A percentile compares a stretch with the other conserved stretches of the same genome.
phyloP scores from a whole-genome alignment of 2,329 filamentous ascomycete genomes.

The Cercospora sp. region DNA sequence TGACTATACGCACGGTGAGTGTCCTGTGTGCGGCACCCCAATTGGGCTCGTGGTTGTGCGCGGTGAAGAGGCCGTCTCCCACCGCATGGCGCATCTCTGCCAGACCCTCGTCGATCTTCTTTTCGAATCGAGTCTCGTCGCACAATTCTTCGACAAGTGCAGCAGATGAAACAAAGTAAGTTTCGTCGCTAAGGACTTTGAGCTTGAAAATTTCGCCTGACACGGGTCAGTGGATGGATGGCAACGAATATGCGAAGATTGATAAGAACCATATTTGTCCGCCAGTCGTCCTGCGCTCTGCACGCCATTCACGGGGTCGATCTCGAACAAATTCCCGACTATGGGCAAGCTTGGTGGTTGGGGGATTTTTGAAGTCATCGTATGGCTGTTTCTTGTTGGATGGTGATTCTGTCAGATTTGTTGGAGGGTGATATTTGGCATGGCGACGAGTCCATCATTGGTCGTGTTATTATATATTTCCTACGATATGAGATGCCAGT shows the following conservation, averaged over 20 bases:
- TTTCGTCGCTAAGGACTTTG: constrained; percentile 14
- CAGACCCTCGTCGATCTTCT: constrained; percentile 55
- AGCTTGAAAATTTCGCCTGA: constrained; percentile 21
- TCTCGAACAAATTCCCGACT: constrained; percentile 63
- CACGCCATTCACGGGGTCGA: constrained; percentile 59
- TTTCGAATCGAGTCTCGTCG: constrained; percentile 54
- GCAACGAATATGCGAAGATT: no score
- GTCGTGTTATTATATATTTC: not conserved
- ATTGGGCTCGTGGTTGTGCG: constrained; percentile 41
- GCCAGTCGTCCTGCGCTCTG: constrained; percentile 55
- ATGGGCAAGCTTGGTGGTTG: constrained; percentile 63
- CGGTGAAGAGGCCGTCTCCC: constrained; percentile 44
- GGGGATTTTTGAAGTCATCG: constrained; percentile 50
- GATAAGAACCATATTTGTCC: no score
- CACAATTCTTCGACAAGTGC: constrained; percentile 42
- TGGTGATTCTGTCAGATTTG: not conserved
- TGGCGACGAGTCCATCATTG: not conserved
- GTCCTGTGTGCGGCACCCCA: constrained; percentile 45
- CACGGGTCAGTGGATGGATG: no score
- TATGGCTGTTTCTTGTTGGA: not conserved
- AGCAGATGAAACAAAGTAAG: constrained; percentile 18
- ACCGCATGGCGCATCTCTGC: constrained; percentile 59
- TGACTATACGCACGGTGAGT: constrained; percentile 30
- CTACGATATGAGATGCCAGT: not conserved
- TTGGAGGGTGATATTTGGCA: not conserved